Conservation (phyloP, 768 basidiomycete genomes). For the Tylopilus intermedius region DNA sequence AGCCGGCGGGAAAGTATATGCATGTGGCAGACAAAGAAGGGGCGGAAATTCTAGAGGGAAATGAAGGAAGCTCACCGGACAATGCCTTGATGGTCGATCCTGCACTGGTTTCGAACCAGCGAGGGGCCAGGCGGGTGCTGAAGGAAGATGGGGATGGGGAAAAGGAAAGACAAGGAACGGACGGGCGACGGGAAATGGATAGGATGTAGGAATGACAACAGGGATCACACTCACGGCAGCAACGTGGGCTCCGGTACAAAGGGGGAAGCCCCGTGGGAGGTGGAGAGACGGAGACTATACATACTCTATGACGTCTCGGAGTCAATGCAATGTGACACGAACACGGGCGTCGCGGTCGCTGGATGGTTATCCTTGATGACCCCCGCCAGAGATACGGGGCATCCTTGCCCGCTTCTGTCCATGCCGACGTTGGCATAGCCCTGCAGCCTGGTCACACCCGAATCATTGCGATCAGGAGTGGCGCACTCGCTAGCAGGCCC, state of each 20-base stretch:
- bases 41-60: conserved; percentile 15
- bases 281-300: conserved; percentile 2
- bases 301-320: conserved; percentile 14
- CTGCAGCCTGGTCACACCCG: neutral
- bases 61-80: conserved; percentile 25
- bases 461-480: neutral
- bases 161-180: neutral
- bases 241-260: conserved; percentile 17
- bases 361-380: neutral
- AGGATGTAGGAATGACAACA: neutral
- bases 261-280: conserved; percentile 15
- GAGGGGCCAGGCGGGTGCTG: neutral
- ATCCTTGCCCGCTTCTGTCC: neutral
- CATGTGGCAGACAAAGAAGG: conserved; percentile 3
- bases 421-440: neutral
- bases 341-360: neutral
- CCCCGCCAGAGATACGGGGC: neutral
- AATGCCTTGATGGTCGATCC: conserved; percentile 22
- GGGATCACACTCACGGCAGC: conserved; percentile 13
- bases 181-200: neutral
- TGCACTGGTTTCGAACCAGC: conserved; percentile 1
- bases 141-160: neutral
- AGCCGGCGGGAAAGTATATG: neutral
- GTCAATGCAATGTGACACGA: conserved; percentile 16
- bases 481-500: conserved; percentile 3